Evolutionary conservation across 2,329 filamentous ascomycete species (phyloP).

Genomic region (Penicillium nordicum): DNA sequence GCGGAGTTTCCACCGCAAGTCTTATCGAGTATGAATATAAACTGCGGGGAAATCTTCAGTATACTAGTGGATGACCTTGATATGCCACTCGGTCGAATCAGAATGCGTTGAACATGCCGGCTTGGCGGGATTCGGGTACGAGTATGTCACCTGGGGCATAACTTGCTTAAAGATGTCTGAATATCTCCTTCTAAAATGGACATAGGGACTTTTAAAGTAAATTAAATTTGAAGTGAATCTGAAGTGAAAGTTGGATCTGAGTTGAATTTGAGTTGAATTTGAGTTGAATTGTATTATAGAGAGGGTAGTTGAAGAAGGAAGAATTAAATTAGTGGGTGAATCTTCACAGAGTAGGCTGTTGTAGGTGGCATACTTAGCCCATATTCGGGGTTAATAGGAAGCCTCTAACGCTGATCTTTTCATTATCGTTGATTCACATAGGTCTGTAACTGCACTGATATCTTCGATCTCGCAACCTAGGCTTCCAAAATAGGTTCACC

Average conservation of each 20-base stretch:
- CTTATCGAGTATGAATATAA: slow-evolving; percentile 7
- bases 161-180: too few species aligned
- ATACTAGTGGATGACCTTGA: background rate
- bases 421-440: background rate
- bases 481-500: background rate
- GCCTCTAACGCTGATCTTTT: background rate
- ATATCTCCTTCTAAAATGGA: too few species aligned
- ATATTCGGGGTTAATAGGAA: background rate
- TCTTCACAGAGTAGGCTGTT: too few species aligned
- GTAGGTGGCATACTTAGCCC: too few species aligned
- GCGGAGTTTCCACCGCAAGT: background rate
- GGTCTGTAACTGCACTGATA: background rate
- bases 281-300: too few species aligned
- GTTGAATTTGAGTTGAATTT: too few species aligned
- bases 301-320: too few species aligned
- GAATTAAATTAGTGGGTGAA: too few species aligned
- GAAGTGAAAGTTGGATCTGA: too few species aligned
- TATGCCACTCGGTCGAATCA: background rate
- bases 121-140: background rate
- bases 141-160: too few species aligned
- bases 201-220: too few species aligned
- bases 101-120: background rate
- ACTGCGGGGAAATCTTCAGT: background rate
- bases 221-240: too few species aligned
- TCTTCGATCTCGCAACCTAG: background rate